Evolutionary conservation across 805 yeast genomes (phyloP).

Genomic region (Metschnikowia anglica): DNA sequence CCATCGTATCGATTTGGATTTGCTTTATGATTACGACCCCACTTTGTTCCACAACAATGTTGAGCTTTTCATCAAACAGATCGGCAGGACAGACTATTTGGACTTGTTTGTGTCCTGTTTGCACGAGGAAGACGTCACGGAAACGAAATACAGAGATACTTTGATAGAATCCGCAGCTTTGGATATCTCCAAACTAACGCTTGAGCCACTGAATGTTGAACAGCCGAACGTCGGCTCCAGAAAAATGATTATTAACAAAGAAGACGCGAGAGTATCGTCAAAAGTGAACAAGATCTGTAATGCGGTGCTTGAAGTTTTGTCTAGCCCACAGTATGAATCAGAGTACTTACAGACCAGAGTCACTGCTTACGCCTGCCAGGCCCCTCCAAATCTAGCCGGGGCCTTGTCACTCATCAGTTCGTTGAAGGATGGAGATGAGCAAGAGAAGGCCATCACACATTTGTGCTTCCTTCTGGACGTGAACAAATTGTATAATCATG

Average conservation of each 20-base stretch:
- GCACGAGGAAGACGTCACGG: constrained; percentile 80
- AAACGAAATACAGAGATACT: constrained; percentile 82
- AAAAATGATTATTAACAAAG: constrained; percentile 42
- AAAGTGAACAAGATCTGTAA: constrained; percentile 80
- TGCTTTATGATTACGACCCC: constrained; percentile 85
- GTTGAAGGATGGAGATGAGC: constrained; percentile 45
- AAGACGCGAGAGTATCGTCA: constrained; percentile 35
- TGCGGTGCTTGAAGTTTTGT: constrained; percentile 58
- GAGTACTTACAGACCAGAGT: constrained; percentile 73
- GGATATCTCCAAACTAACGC: constrained; percentile 10
- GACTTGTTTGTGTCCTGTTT: constrained; percentile 86
- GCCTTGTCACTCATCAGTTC: constrained; percentile 67
- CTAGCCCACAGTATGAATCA: constrained; percentile 48
- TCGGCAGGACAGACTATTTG: constrained; percentile 69
- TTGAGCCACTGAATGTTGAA: constrained; percentile 1
- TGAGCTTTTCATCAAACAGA: constrained; percentile 65
- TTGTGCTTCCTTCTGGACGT: constrained; percentile 90
- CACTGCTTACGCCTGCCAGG: constrained; percentile 90
- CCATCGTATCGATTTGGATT: constrained; percentile 88
- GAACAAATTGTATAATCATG: constrained; percentile 71
- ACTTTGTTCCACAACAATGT: constrained; percentile 61
- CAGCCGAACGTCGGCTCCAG: background rate
- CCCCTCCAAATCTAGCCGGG: constrained; percentile 77
- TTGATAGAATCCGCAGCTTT: constrained; percentile 6
- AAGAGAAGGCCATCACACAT: constrained; percentile 68